Conservation (phyloP, 139 green algal genomes). For the Marvania coccoides region DNA sequence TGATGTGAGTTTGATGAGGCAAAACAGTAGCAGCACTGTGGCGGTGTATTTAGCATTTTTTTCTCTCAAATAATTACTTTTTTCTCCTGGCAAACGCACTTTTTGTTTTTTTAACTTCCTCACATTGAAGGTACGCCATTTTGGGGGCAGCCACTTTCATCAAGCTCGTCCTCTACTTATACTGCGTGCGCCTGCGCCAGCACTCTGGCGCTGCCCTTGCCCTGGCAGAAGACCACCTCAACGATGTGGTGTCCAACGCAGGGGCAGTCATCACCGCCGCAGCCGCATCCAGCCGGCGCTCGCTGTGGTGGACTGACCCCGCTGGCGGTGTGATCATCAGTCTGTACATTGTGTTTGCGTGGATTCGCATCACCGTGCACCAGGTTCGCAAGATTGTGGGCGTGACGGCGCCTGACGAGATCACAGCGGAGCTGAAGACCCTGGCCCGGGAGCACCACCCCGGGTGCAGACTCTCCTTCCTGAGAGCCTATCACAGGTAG, state of each 20-base stretch:
- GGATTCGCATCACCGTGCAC: conserved; percentile 42
- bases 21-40: no score
- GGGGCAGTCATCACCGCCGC: conserved; percentile 1
- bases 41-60: no score
- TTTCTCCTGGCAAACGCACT: no score
- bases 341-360: conserved; percentile 59
- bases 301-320: conserved; percentile 57
- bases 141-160: conserved; percentile 46
- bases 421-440: conserved; percentile 37
- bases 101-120: no score
- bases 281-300: not conserved
- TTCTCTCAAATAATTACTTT: no score
- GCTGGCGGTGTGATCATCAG: conserved; percentile 51
- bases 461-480: conserved; percentile 20
- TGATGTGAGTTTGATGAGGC: no score
- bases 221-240: conserved; percentile 15
- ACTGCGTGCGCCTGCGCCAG: conserved; percentile 1
- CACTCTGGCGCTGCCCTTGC: not conserved
- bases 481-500: no score
- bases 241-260: not conserved
- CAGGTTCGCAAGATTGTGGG: conserved; percentile 69
- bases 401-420: conserved; percentile 33
- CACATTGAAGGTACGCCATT: no score
- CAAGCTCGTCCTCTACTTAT: conserved; percentile 49
- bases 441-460: conserved; percentile 46